Evolutionary conservation across 164 flowering plant species (phyloP), one percentile per base, ranked within the genome.

Genomic region (Houttuynia cordata): DNA sequence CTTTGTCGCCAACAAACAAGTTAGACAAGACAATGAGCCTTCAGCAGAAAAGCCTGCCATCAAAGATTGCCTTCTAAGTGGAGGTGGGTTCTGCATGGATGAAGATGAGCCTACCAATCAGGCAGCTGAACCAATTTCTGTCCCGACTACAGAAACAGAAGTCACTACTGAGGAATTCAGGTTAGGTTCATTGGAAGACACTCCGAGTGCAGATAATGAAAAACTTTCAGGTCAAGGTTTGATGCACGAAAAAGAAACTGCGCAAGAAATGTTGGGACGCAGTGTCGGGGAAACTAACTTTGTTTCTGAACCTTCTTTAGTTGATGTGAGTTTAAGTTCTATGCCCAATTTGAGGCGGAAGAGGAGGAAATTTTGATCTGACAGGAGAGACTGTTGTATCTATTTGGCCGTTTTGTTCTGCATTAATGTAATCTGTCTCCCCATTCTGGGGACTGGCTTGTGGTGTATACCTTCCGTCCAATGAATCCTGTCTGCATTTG

Each of bases 51-150:
- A 45, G 49, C 61, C 25, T 58, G 49, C 17, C 14, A 15, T n/a
- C 34, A 59, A 30, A 4, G 80, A 74, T 61, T 70, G 73, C 61
- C 69, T 71, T 62, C 71, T 70, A 64, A 63, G 47, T 23, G 85
- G 80, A 56, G 86, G 79, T 68, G 80, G 79, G 6, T 77, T 84
- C 65, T 77, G 81, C 66, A 13, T 40, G 24, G 80, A 66, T 23
- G 85, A 80, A 66, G 74, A 23, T 62, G 78, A 75, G 19, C 65
- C 64, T 51, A 72, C 60, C 17, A 53, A 5, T 4, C 60, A 51
- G 25, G 61, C 50, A 41, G 62, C 34, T 67, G 67, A 62, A 9
- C 30, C 24, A 9, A 64, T 49, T 47, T 23, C 57, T 2, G 55
- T 24, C 42, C 68, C 25, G 18, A 12, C 40, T n/a, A 56, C 57